Conservation (phyloP, 768 basidiomycete genomes). For the Tricholoma furcatifolium region DNA sequence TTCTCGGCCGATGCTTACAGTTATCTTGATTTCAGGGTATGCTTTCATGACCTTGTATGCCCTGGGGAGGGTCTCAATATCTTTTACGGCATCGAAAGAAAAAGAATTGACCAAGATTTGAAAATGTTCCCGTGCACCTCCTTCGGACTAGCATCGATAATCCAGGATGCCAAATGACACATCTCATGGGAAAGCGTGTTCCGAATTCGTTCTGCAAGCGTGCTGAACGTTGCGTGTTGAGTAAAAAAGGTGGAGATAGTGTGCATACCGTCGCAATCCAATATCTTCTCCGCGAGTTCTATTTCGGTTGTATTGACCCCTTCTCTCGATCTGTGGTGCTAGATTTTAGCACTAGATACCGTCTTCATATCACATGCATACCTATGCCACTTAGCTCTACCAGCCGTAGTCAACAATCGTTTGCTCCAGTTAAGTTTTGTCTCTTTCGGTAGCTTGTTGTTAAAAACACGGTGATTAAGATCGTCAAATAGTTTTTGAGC, state of each 20-base stretch:
- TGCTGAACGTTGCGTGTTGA: neutral
- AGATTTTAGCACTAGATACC: constrained; percentile 6
- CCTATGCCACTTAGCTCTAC: constrained; percentile 66
- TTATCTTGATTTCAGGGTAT: constrained; percentile 68
- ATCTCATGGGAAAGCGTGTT: constrained; percentile 89
- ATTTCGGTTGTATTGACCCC: constrained; percentile 64
- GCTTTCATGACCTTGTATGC: constrained; percentile 67
- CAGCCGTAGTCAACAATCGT: constrained; percentile 65
- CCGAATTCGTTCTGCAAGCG: constrained; percentile 63
- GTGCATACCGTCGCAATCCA: constrained; percentile 68
- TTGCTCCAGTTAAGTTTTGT: constrained; percentile 69
- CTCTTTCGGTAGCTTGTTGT: constrained; percentile 46
- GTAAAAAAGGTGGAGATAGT: neutral
- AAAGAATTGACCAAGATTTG: constrained; percentile 59
- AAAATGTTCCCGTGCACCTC: constrained; percentile 75
- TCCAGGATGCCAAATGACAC: constrained; percentile 89
- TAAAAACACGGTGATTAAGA: constrained; percentile 59
- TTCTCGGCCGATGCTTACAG: constrained; percentile 36
- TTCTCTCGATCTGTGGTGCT: constrained; percentile 44
- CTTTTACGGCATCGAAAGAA: neutral
- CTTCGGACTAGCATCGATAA: constrained; percentile 66
- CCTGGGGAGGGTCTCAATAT: constrained; percentile 38
- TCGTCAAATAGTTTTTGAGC: constrained; percentile 59
- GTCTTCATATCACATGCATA: constrained; percentile 17
- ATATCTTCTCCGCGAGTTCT: constrained; percentile 78